Conservation (phyloP, 495 filamentous ascomycete species). For the Penicillium pulvis region DNA sequence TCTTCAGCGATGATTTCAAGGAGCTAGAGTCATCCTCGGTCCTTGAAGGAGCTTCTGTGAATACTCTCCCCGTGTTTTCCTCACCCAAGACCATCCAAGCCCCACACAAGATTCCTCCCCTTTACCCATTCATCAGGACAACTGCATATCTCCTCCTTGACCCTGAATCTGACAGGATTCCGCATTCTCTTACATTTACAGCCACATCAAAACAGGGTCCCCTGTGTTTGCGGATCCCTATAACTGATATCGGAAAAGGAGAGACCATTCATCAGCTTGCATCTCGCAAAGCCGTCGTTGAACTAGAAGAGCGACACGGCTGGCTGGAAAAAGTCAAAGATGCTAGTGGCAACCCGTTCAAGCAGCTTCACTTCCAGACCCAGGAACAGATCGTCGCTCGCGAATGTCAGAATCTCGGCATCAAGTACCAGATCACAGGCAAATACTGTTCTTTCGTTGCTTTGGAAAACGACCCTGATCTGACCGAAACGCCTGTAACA, state of each 20-base stretch:
- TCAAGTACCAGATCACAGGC: conserved; percentile 63
- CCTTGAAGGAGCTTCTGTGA: neutral
- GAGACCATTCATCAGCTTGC: conserved; percentile 71
- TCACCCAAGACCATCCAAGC: conserved; percentile 8
- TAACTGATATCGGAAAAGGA: conserved; percentile 48
- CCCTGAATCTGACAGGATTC: conserved; percentile 20
- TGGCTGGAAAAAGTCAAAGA: conserved; percentile 61
- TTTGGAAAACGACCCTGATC: conserved; percentile 40
- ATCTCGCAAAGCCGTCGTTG: conserved; percentile 64
- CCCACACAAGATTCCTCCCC: conserved; percentile 8
- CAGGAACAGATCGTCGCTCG: conserved; percentile 58
- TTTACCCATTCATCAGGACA: conserved; percentile 16
- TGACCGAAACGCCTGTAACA: neutral
- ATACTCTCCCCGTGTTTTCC: conserved; percentile 6
- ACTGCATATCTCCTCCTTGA: conserved; percentile 10
- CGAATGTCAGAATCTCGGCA: conserved; percentile 64
- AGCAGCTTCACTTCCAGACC: conserved; percentile 46
- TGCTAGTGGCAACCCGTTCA: conserved; percentile 44
- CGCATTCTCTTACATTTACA: conserved; percentile 57
- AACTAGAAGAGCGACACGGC: conserved; percentile 68
- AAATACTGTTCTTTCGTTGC: conserved; percentile 75
- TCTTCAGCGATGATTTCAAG: neutral
- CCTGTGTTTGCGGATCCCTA: conserved; percentile 61
- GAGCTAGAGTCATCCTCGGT: neutral
- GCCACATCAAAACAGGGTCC: conserved; percentile 57